These are phyloP conservation scores for Fraxinus platypoda DNA, from an alignment of 305 asterid genomes.

Conservation along the genomic window DNA sequence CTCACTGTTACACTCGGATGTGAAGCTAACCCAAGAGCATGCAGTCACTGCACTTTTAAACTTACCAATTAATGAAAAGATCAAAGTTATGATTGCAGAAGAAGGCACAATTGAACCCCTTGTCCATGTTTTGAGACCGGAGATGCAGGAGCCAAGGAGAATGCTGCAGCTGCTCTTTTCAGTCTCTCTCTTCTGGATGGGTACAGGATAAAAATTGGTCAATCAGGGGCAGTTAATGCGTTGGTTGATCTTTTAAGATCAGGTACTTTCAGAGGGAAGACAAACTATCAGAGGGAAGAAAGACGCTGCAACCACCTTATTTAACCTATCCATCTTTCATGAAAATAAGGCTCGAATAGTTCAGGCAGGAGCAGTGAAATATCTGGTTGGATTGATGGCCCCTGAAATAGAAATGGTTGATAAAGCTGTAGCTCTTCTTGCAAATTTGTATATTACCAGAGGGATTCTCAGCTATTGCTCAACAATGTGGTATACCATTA, in stretches of 20 bases:
- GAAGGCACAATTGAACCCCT: slow-evolving; percentile 76
- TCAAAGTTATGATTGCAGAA: slow-evolving; percentile 69
- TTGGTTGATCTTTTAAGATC: slow-evolving; percentile 72
- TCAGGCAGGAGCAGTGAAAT: slow-evolving; percentile 83
- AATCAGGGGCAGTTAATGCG: slow-evolving; percentile 72
- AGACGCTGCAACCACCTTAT: slow-evolving; percentile 89
- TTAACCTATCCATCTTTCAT: slow-evolving; percentile 71
- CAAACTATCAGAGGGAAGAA: slow-evolving; percentile 87
- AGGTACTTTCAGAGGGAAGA: slow-evolving; percentile 80
- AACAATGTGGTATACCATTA: slow-evolving; percentile 72
- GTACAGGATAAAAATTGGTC: slow-evolving; percentile 72
- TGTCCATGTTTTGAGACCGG: slow-evolving; percentile 75
- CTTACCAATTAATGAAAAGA: slow-evolving; percentile 58
- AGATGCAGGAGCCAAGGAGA: slow-evolving; percentile 69
- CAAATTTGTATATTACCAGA: slow-evolving; percentile 76
- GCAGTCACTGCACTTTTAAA: slow-evolving; percentile 88
- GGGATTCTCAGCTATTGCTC: slow-evolving; percentile 73
- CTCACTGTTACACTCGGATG: slow-evolving; percentile 53
- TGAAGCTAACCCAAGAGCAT: slow-evolving; percentile 64
- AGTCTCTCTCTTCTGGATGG: slow-evolving; percentile 85
- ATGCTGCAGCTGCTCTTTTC: slow-evolving; percentile 90
- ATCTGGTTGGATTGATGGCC: slow-evolving; percentile 64
- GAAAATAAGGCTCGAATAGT: slow-evolving; percentile 87
- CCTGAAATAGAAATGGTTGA: slow-evolving; percentile 74
- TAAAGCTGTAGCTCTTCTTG: slow-evolving; percentile 87